phyloP scores from a whole-genome alignment of 495 filamentous ascomycete species.

The Choiromyces venosus region DNA sequence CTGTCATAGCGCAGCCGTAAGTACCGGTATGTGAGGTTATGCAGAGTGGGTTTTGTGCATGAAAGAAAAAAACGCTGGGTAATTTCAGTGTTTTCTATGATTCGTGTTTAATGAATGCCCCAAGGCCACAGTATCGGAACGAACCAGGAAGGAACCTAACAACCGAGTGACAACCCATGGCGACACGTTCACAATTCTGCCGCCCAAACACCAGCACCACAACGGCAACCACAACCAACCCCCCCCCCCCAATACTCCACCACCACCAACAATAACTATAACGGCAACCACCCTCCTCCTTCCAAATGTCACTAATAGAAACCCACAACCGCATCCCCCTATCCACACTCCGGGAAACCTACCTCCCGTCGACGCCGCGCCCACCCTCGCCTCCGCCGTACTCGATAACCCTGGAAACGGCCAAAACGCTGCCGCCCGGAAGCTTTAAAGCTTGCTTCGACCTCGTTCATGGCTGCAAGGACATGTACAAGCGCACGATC shows the following conservation, averaged over 20 bases:
- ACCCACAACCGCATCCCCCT: constrained; percentile 29
- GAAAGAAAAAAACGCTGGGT: no score
- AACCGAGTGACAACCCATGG: not conserved
- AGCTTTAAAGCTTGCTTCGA: constrained; percentile 55
- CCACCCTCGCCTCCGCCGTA: constrained; percentile 16
- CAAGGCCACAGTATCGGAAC: no score
- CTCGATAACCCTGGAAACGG: constrained; percentile 46
- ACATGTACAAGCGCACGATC: constrained; percentile 50
- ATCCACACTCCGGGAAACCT: constrained; percentile 17
- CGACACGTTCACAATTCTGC: not conserved
- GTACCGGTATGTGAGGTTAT: not conserved
- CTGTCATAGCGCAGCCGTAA: no score
- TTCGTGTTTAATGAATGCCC: no score
- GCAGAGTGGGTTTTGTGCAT: no score
- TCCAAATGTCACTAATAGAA: constrained; percentile 26
- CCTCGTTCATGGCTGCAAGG: constrained; percentile 52
- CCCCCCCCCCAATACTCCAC: not conserved
- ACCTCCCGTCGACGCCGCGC: constrained; percentile 9
- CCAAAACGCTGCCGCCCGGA: constrained; percentile 44
- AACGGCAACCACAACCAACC: no score
- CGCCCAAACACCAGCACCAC: not conserved
- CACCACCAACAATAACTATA: not conserved
- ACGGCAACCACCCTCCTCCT: no score
- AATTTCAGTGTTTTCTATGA: no score
- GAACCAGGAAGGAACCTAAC: no score